Conservation (phyloP, 2,329 filamentous ascomycete species). For the Fusarium chlamydosporum region DNA sequence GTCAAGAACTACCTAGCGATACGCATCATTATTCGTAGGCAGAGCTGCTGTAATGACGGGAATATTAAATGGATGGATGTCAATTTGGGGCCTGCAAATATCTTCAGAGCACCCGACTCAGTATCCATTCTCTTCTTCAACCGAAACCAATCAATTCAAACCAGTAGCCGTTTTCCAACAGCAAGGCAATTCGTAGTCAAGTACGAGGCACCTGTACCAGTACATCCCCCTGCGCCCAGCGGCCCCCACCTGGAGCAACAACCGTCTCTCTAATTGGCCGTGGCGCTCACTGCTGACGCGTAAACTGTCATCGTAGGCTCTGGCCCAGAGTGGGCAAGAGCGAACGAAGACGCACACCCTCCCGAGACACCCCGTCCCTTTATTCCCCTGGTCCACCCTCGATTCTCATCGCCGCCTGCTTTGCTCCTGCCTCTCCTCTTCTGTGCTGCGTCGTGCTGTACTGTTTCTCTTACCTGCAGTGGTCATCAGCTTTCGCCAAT, state of each 20-base stretch:
- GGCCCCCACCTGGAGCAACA: conserved; percentile 41
- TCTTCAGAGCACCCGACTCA: background rate
- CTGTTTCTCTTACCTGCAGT: conserved; percentile 25
- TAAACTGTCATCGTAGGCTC: conserved; percentile 55
- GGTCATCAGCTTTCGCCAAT: conserved; percentile 43
- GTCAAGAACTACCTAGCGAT: no score
- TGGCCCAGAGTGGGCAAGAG: conserved; percentile 49
- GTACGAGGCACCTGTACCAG: conserved; percentile 46
- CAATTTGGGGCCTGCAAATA: conserved; percentile 24
- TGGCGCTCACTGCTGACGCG: conserved; percentile 55
- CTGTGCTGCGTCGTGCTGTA: conserved; percentile 24
- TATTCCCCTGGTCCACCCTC: conserved; percentile 54
- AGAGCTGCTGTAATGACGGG: no score
- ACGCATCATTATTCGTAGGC: conserved; percentile 35
- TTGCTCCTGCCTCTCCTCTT: conserved; percentile 44
- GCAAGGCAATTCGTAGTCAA: conserved; percentile 15
- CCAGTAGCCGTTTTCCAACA: conserved; percentile 21
- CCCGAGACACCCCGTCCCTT: conserved; percentile 54
- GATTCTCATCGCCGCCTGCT: conserved; percentile 49
- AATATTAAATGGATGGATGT: conserved; percentile 41
- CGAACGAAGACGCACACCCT: conserved; percentile 51
- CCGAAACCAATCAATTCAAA: conserved; percentile 10
- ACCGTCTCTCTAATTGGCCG: conserved; percentile 51
- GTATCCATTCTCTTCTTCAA: conserved; percentile 10
- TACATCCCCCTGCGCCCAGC: conserved; percentile 50